phyloP scores from a whole-genome alignment of 805 yeast species.

The Yarrowia sp. region DNA sequence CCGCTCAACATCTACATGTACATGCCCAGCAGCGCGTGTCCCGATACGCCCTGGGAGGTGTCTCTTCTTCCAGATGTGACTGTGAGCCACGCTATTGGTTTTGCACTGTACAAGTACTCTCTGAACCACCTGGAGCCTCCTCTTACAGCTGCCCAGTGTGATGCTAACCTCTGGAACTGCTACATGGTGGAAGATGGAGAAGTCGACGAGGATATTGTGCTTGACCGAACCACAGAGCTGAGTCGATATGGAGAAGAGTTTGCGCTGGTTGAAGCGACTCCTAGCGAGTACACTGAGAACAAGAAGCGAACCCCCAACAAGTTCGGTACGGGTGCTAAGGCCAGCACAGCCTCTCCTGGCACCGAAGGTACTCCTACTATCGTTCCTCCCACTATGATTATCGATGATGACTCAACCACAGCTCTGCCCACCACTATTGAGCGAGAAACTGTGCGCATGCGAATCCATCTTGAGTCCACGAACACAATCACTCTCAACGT shows the following conservation, averaged over 20 bases:
- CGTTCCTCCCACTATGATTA: background rate
- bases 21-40: constrained; percentile 38
- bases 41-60: constrained; percentile 38
- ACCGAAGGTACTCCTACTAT: background rate
- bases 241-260: constrained; percentile 79
- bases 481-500: constrained; percentile 26
- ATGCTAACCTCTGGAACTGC: constrained; percentile 74
- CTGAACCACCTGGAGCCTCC: constrained; percentile 34
- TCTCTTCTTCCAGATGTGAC: constrained; percentile 42
- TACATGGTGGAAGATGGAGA: constrained; percentile 92
- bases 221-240: constrained; percentile 65
- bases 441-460: background rate
- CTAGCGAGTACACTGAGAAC: constrained; percentile 39
- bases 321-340: constrained; percentile 22
- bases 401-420: background rate
- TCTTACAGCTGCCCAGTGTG: constrained; percentile 37
- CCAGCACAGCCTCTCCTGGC: background rate
- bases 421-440: constrained; percentile 7
- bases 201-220: constrained; percentile 80
- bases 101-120: constrained; percentile 42
- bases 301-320: constrained; percentile 39
- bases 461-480: constrained; percentile 28
- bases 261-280: constrained; percentile 62
- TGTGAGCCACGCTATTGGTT: constrained; percentile 59
- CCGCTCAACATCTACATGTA: constrained; percentile 39